Evolutionary conservation across 257 asterid species (phyloP).

Genomic region (Nicotiana paniculata): DNA sequence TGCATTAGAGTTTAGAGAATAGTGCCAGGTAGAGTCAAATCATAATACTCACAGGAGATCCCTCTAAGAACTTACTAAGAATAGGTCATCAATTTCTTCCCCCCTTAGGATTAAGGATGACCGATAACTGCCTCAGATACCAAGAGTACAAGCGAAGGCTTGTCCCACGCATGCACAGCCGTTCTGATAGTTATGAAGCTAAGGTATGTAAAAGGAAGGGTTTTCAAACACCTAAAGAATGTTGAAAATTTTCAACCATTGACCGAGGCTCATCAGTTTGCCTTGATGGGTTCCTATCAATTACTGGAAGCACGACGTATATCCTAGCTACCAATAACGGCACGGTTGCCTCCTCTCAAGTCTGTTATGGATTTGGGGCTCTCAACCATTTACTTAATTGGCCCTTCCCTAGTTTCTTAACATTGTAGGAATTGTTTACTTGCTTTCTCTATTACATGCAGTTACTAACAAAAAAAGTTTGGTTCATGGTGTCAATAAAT

Average conservation of each 20-base stretch:
- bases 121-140: background rate
- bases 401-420: background rate
- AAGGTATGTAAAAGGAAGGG: background rate
- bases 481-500: background rate
- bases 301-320: background rate
- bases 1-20: background rate
- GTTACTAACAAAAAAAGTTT: background rate
- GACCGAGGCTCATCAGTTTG: background rate
- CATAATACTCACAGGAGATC: background rate
- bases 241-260: background rate
- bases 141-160: background rate
- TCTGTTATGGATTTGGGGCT: background rate
- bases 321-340: background rate
- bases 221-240: background rate
- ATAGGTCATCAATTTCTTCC: background rate
- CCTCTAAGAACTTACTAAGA: background rate
- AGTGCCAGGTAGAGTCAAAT: background rate
- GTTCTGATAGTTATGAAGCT: background rate
- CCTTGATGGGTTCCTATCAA: background rate
- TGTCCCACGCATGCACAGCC: background rate
- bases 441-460: background rate
- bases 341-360: background rate
- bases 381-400: background rate
- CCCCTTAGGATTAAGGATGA: background rate
- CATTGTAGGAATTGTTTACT: background rate